Base-by-base conservation (phyloP, 306 rosid genomes). In the Quercus ilex region DNA sequence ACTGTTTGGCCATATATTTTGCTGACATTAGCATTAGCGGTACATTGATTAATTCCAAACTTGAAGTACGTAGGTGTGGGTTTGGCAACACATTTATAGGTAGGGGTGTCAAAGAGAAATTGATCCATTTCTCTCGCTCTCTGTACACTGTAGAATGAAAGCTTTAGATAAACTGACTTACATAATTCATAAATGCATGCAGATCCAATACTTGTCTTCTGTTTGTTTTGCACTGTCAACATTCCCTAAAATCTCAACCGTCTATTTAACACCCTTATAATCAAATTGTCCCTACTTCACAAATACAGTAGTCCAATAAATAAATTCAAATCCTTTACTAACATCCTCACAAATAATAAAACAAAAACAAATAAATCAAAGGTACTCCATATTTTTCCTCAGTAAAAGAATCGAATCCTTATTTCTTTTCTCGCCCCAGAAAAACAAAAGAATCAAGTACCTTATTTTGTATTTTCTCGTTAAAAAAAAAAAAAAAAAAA, bases 161-260 rank as follows among this genome's bases (percentile, higher is more conserved):
- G 84, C 82, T 82, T 38, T 78, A 59, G 59, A 83, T 57, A 35
- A 82, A 77, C 89, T 80, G 86, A 59, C 77, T 84, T 85, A 77
- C 80, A 82, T 82, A 73, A 53, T 53, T 80, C 87, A 87, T 91
- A 83, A 89, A 86, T 89, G 91, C 86, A 81, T 62, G 83, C 74
- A 71, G 46, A 81, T 78, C 77, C 82, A 78, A 76, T 85, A 82
- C 76, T 78, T 82, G 88, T 83, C 84, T 46, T 21, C 58, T 77
- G 82, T 64, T 52, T 83, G 49, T 35, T 69, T 35, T 35, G 17
- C 82, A 72, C 81, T 84, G 73, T 71, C 88, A 75, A 87, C 95
- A 89, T 89, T 91, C 96, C 85, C 52, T 30, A 10, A 60, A 30
- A 86, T 86, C 87, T 71, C 83, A 51, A 74, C 85, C 86, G 80